A percentile compares a stretch with the other conserved stretches of the same genome.
phyloP scores from a whole-genome alignment of 139 green algal species.

The Diplosphaera chodatii region DNA sequence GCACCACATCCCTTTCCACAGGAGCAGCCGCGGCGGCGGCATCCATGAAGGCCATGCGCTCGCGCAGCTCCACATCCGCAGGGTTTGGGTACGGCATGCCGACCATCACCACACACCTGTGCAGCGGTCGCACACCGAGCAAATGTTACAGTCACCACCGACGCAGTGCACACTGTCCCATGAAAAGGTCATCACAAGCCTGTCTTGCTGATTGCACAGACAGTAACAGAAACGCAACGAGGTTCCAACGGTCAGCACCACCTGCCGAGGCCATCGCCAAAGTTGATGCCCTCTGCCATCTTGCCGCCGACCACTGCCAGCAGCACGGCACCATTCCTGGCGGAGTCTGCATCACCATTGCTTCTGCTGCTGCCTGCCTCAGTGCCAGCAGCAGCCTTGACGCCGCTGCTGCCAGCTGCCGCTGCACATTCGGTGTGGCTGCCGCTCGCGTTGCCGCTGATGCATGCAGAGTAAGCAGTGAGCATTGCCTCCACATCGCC shows the following conservation, averaged over 20 bases:
- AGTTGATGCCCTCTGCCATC: conserved; percentile 98
- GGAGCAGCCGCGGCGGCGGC: not conserved
- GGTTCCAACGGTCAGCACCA: conserved; percentile 18
- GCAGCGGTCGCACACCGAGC: too few species aligned
- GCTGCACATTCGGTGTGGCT: not conserved
- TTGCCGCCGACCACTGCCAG: conserved; percentile 93
- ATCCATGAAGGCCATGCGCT: conserved; percentile 83
- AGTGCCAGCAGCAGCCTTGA: not conserved
- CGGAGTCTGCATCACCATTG: not conserved
- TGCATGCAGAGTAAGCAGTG: conserved; percentile 43
- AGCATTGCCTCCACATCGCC: conserved; percentile 64
- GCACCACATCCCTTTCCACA: too few species aligned
- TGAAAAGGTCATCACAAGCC: too few species aligned
- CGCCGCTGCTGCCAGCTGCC: not conserved
- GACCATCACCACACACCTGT: conserved; percentile 85
- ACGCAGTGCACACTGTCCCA: too few species aligned
- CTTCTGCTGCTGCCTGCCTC: not conserved
- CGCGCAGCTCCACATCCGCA: conserved; percentile 80
- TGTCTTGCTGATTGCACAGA: too few species aligned
- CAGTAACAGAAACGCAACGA: too few species aligned
- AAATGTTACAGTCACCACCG: too few species aligned
- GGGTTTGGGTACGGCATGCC: conserved; percentile 94
- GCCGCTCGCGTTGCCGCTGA: not conserved
- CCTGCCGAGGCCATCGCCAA: conserved; percentile 89
- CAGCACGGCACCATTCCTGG: conserved; percentile 65